phyloP scores from a whole-genome alignment of 2,329 filamentous ascomycete genomes.

The Phoma sp. region DNA sequence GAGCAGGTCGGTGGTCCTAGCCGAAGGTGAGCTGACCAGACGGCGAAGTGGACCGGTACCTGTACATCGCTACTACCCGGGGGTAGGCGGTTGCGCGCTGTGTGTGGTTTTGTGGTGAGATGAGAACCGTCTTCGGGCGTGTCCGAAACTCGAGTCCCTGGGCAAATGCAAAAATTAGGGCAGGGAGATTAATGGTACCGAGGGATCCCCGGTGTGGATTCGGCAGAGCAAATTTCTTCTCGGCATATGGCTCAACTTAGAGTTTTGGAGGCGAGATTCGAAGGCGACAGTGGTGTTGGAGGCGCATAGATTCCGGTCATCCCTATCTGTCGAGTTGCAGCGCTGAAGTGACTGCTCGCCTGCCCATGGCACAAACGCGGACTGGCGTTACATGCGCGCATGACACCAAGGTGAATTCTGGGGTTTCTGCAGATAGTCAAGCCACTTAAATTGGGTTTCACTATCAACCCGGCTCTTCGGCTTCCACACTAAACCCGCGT shows the following conservation, averaged over 20 bases:
- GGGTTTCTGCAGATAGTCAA: conserved; percentile 11
- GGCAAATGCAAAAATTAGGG: background rate
- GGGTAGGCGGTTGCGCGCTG: background rate
- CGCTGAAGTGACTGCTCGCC: conserved; percentile 4
- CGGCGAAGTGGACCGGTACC: conserved; percentile 3
- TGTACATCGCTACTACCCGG: conserved; percentile 6
- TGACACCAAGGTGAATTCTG: conserved; percentile 8
- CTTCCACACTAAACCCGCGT: conserved; percentile 11
- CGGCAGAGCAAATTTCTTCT: conserved; percentile 19
- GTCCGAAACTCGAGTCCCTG: conserved; percentile 11
- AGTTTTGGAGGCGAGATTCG: background rate
- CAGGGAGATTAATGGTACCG: conserved; percentile 13
- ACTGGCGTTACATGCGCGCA: conserved; percentile 13
- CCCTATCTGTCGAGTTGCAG: conserved; percentile 6
- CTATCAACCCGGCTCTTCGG: conserved; percentile 23
- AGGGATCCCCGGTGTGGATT: conserved; percentile 13
- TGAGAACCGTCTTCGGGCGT: conserved; percentile 14
- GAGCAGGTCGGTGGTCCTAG: background rate
- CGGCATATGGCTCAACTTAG: conserved; percentile 10
- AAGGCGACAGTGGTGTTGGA: conserved; percentile 6
- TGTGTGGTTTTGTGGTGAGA: conserved; percentile 15
- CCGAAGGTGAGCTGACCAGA: conserved; percentile 11
- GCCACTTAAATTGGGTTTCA: conserved; percentile 13
- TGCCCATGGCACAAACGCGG: background rate
- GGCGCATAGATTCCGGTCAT: background rate